phyloP scores from a whole-genome alignment of 2,329 filamentous ascomycete genomes.

The Aspergillus terreus region DNA sequence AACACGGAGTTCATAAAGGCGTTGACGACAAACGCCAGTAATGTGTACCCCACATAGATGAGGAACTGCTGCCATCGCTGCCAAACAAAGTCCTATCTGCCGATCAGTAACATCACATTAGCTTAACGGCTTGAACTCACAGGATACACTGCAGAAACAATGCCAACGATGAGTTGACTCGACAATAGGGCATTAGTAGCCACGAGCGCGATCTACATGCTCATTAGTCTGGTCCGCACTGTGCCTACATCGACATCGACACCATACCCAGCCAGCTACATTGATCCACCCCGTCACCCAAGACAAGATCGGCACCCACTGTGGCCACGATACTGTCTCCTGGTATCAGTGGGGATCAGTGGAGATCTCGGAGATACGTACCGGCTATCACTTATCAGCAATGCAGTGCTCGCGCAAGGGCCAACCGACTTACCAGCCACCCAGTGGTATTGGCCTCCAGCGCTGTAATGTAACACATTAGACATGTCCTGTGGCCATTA shows the following conservation, averaged over 20 bases:
- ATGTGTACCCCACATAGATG: conserved; percentile 63
- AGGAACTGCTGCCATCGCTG: conserved; percentile 68
- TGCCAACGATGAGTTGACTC: conserved; percentile 62
- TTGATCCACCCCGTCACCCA: conserved; percentile 68
- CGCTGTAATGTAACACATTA: conserved; percentile 19
- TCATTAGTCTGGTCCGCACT: conserved; percentile 12
- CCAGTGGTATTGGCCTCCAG: conserved; percentile 67
- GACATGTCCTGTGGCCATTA: neutral
- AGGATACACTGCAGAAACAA: conserved; percentile 59
- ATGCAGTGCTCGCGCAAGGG: neutral
- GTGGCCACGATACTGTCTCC: conserved; percentile 51
- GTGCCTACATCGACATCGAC: neutral
- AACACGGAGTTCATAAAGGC: conserved; percentile 61
- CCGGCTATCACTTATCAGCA: conserved; percentile 17
- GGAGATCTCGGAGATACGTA: conserved; percentile 17
- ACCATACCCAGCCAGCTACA: conserved; percentile 63
- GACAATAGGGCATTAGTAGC: conserved; percentile 66
- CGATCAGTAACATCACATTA: neutral
- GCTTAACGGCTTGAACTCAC: conserved; percentile 13
- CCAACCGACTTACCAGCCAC: conserved; percentile 48
- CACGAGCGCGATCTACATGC: conserved; percentile 49
- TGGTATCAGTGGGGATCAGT: conserved; percentile 1
- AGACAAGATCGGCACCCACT: conserved; percentile 59
- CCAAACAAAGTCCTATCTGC: conserved; percentile 45
- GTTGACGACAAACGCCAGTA: conserved; percentile 61